Evolutionary conservation across 2,329 filamentous ascomycete species (phyloP).

Genomic region (Aspergillus felis): DNA sequence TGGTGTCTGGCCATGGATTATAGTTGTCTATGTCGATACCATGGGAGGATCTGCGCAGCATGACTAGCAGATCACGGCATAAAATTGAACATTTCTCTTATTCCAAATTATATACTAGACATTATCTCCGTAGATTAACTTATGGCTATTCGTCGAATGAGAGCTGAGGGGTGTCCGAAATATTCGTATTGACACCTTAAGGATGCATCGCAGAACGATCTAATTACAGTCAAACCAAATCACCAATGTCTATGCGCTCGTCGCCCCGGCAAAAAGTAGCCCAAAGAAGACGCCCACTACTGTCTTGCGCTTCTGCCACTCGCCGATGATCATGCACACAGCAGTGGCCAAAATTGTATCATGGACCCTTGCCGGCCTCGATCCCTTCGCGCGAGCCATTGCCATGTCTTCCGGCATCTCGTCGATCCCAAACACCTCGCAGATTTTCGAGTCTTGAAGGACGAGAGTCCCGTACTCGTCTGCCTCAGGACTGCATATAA

Average conservation of each 20-base stretch:
- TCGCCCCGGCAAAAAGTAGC: neutral
- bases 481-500: neutral
- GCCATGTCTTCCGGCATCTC: neutral
- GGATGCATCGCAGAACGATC: neutral
- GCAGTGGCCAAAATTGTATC: slow-evolving; percentile 12
- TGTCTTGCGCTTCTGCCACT: slow-evolving; percentile 7
- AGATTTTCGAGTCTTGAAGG: slow-evolving; percentile 8
- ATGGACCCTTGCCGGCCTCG: slow-evolving; percentile 1
- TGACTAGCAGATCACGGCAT: neutral
- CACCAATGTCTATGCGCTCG: neutral
- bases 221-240: neutral
- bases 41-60: neutral
- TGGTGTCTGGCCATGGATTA: neutral
- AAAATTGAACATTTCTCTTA: neutral
- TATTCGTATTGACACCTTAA: too few relatives aligned
- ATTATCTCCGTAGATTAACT: too few relatives aligned
- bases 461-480: slow-evolving; percentile 8
- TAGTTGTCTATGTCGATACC: neutral
- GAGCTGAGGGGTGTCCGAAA: too few relatives aligned
- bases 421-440: slow-evolving; percentile 1
- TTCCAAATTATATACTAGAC: neutral
- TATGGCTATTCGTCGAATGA: too few relatives aligned
- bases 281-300: neutral
- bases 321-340: slow-evolving; percentile 16
- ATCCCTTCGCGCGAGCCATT: neutral